These are phyloP conservation scores for Daldinia childiae DNA, from an alignment of 495 filamentous ascomycete genomes.

Conservation along the genomic window DNA sequence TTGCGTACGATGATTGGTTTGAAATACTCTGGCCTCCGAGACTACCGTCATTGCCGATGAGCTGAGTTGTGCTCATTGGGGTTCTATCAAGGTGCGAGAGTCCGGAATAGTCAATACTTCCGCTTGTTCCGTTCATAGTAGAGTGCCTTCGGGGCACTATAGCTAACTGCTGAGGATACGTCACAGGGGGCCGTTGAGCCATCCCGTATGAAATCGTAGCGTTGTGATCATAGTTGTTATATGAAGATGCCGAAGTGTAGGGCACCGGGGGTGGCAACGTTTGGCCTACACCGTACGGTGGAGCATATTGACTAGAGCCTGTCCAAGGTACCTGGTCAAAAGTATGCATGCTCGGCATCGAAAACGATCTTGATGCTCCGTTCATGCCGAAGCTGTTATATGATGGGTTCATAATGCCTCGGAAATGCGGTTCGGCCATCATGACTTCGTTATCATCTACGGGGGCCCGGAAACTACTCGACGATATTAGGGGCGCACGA, in stretches of 20 bases:
- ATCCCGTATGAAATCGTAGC: conserved; percentile 5
- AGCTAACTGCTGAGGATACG: not conserved
- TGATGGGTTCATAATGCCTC: not conserved
- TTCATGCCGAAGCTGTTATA: conserved; percentile 19
- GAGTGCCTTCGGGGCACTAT: conserved; percentile 8
- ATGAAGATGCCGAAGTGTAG: conserved; percentile 8
- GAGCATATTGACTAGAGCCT: conserved; percentile 3
- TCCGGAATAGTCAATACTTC: conserved; percentile 12
- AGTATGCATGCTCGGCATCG: conserved; percentile 23
- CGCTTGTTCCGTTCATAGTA: conserved; percentile 11
- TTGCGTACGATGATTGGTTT: conserved; percentile 13
- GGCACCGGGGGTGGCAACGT: conserved; percentile 14
- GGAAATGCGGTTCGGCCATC: conserved; percentile 4
- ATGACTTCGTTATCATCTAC: conserved; percentile 63
- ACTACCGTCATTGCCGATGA: conserved; percentile 18
- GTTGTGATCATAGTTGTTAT: conserved; percentile 6
- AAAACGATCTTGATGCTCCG: conserved; percentile 20
- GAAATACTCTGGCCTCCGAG: conserved; percentile 17
- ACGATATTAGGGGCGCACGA: conserved; percentile 66
- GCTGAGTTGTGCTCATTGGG: conserved; percentile 4
- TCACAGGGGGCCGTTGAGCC: not conserved
- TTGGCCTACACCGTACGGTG: conserved; percentile 5
- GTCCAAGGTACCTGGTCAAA: conserved; percentile 4
- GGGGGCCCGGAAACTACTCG: conserved; percentile 75
- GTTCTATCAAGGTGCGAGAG: conserved; percentile 2